Evolutionary conservation across 805 yeast genomes (phyloP), one percentile per base, ranked within the genome.

Genomic region (Yarrowia osloensis): DNA sequence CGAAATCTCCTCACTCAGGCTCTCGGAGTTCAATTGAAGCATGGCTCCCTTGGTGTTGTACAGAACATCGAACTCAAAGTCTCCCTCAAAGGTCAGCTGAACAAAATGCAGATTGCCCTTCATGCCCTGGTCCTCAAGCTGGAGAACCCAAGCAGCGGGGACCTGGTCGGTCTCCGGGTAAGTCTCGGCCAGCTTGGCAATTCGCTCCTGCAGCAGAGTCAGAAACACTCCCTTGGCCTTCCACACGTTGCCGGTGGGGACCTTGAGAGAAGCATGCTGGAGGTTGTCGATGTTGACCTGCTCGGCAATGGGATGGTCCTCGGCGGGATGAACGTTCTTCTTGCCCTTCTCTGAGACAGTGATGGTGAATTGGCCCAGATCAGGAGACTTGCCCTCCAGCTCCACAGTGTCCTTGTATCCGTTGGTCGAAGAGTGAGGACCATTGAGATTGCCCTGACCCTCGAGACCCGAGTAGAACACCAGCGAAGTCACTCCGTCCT

Each of bases 381-480:
- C 89, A 22, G 82, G 82, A 1, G 93, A 83, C 17, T 70, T 71
- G 2, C 94, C 94, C 24, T 74, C 70, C 39, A 88, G 75, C 4
- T 69, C 74, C 1, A 84, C 74, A 44, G 80, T 77, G 22, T 49
- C 29, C 40, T 28, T 28, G 24, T 57, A 8, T 6, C 70, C 71
- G 13, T 71, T 74, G 33, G 71, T 63, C 22, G 76, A 78, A 24
- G 44, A 2, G 15, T 21, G 4, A 22, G 57, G 61, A 11, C 61
- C 61, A 61, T 70, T 71, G 69, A 70, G 79, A 74, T 70, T 68
- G 28, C 78, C 80, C 5, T 81, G 84, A 37, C 88, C 88, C 76
- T 91, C 96, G 54, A 92, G 79, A 0, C 90, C 95, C 22, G 90
- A 81, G 76, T 93, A 94, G 77, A 90, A 86, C 5, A 93, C 86